phyloP scores from a whole-genome alignment of 371 early-diverging fungal species.

The Blastocladiella emersonii region DNA sequence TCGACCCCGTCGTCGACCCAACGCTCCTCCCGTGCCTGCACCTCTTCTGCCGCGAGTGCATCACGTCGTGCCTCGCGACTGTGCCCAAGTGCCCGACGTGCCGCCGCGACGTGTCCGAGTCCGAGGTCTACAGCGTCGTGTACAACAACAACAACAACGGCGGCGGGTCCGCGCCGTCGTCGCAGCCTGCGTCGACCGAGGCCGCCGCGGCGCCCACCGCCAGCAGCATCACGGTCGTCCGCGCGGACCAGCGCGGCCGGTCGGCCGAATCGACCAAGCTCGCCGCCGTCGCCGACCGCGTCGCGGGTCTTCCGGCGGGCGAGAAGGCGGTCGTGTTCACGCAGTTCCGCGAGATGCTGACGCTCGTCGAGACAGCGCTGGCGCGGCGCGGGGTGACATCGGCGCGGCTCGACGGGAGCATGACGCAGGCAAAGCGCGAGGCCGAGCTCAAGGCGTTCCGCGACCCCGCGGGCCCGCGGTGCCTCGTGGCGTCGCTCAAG shows the following conservation, averaged over 20 bases:
- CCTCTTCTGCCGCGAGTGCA: slow-evolving; percentile 42
- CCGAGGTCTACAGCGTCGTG: slow-evolving; percentile 33
- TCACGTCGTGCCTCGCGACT: slow-evolving; percentile 29
- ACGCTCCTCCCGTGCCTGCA: slow-evolving; percentile 51
- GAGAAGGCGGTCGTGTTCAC: slow-evolving; percentile 66
- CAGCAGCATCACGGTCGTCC: background rate
- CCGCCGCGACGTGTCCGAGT: slow-evolving; percentile 32
- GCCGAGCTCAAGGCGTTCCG: slow-evolving; percentile 41
- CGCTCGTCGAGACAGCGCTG: slow-evolving; percentile 45
- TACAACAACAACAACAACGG: background rate
- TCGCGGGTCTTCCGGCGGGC: slow-evolving; percentile 15
- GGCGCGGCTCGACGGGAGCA: slow-evolving; percentile 54
- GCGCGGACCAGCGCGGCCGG: background rate
- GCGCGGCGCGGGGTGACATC: slow-evolving; percentile 31
- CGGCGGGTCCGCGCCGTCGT: background rate
- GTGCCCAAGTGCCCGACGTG: slow-evolving; percentile 49
- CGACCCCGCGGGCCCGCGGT: slow-evolving; percentile 26
- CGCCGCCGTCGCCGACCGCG: background rate
- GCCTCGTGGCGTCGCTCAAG: slow-evolving; percentile 68
- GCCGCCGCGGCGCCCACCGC: too few species aligned
- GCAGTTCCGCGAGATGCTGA: slow-evolving; percentile 65
- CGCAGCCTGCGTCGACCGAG: background rate
- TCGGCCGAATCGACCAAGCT: background rate
- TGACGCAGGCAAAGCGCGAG: slow-evolving; percentile 41
- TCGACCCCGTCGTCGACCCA: slow-evolving; percentile 33